Evolutionary conservation across 768 basidiomycete species (phyloP), one percentile per base, ranked within the genome.

Genomic region (Leccinum obscurum): DNA sequence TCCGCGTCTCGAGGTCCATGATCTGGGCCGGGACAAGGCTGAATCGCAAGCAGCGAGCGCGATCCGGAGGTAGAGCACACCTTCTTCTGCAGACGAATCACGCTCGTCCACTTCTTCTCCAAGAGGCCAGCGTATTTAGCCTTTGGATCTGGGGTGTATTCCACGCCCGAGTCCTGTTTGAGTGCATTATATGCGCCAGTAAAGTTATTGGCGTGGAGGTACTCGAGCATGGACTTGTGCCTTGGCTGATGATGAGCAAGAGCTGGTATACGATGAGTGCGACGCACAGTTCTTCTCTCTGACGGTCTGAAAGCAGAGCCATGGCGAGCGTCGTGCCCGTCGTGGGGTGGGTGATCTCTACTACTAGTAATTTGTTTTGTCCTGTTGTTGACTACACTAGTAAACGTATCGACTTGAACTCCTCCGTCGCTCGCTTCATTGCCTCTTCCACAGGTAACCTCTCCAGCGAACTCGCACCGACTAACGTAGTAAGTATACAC

Each of bases 101-200:
- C 93, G 70, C 90, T 92, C 53, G 93, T 96, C 95, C 95, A 98
- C 76, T 98, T 98, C 87, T 96, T 96, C 80, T 93, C 95, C 61
- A 98, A 77, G 58, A 98, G 77, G 1, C 94, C 95, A 2, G 87
- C 86, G 68, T 87, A 89, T 72, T 92, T 90, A 54, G 92, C 86
- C 71, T 91, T 93, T 24, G 92, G 86, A 78, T 96, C 94, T 15
- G 90, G 91, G 4, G 82, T 80, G 72, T 89, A 91, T 61, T 87
- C 85, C 28, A 82, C 70, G 58, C 81, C 79, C 34, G 81, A 75
- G 60, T 86, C 83, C 46, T 77, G 70, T 69, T 83, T 85, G 62
- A 85, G 74, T 24, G 85, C 83, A 64, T 85, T 81, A 68, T 81
- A 89, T 24, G 88, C 85, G 62, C 81, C 79, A 44, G 70, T 80